Base-by-base conservation (phyloP, 805 yeast species). In the Monosporozyma yasuniensis region DNA sequence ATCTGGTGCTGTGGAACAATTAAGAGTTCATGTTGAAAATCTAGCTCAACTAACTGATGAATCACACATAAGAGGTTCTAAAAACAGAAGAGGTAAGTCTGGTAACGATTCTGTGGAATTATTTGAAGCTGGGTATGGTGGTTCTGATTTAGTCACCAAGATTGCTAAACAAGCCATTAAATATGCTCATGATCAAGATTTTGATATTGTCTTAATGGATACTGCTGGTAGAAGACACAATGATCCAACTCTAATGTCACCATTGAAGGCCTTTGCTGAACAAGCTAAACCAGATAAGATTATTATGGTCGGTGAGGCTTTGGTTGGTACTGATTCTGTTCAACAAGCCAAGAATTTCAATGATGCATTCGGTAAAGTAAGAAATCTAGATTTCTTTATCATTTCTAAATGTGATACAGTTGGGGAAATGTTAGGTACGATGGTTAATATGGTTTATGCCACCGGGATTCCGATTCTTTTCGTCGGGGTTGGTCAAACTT, bases 151-250 rank as follows among this genome's bases (percentile, higher is more conserved):
- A 55, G 97, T 95, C 7, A 95, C 96, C 1, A 84, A 85, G 51
- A 88, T 91, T 51, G 98, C 98, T 22, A 86, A 81, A 52, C 87
- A 84, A 68, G 96, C 98, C 0, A 87, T 91, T 41, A 81, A 84
- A 54, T 78, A 79, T 62, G 99, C 95, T 1, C 71, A 74, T 32
- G 78, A 77, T 50, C 74, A 86, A 45, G 69, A 73, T 4, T 91
- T 78, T 61, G 97, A 91, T 64, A 82, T 93, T 28, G 95, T 91
- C 4, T 73, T 91, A 54, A 86, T 91, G 75, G 99, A 91, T 67
- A 91, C 99, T 3, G 99, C 99, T 0, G 99, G 99, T 42, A 79
- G 99, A 71, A 81, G 98, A 50, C 99, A 93, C 63, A 88, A 91
- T 57, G 97, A 93, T 65, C 84, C 93, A 16, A 82, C 91, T 51